Conservation (phyloP, 805 yeast species). For the Maudiozyma saulgeensis region DNA sequence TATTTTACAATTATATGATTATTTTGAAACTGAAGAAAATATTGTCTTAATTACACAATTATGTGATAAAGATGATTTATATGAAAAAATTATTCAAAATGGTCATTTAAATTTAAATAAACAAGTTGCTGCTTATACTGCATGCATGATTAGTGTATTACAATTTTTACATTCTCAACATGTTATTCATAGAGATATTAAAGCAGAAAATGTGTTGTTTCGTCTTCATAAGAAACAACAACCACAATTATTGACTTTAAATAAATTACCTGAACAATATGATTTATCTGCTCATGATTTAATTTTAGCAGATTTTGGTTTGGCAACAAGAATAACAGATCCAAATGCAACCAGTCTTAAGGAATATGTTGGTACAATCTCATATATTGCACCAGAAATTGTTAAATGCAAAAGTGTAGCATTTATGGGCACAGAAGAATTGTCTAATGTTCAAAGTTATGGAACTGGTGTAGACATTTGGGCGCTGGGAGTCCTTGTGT, state of each 20-base stretch:
- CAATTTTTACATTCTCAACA: constrained; percentile 48
- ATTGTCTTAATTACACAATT: constrained; percentile 54
- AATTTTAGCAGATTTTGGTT: constrained; percentile 42
- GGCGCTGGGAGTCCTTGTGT: constrained; percentile 67
- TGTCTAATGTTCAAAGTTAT: constrained; percentile 31
- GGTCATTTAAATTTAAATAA: constrained; percentile 36
- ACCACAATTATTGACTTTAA: not conserved
- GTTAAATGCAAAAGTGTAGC: constrained; percentile 31
- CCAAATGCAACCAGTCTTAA: constrained; percentile 23
- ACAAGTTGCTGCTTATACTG: constrained; percentile 42
- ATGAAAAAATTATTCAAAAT: constrained; percentile 43
- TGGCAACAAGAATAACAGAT: constrained; percentile 42
- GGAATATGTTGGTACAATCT: constrained; percentile 58
- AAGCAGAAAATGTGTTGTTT: constrained; percentile 62
- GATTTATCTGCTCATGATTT: constrained; percentile 27
- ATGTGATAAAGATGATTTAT: constrained; percentile 61
- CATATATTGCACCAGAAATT: constrained; percentile 71
- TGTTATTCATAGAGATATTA: constrained; percentile 62
- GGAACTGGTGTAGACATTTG: constrained; percentile 57
- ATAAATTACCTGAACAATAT: constrained; percentile 21
- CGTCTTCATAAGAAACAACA: constrained; percentile 13
- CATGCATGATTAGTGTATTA: constrained; percentile 45
- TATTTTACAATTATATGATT: constrained; percentile 54
- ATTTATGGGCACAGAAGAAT: constrained; percentile 9
- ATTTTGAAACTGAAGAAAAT: constrained; percentile 55